Evolutionary conservation across 2,329 filamentous ascomycete genomes (phyloP).

Genomic region (Torrubiella hemipterigena): DNA sequence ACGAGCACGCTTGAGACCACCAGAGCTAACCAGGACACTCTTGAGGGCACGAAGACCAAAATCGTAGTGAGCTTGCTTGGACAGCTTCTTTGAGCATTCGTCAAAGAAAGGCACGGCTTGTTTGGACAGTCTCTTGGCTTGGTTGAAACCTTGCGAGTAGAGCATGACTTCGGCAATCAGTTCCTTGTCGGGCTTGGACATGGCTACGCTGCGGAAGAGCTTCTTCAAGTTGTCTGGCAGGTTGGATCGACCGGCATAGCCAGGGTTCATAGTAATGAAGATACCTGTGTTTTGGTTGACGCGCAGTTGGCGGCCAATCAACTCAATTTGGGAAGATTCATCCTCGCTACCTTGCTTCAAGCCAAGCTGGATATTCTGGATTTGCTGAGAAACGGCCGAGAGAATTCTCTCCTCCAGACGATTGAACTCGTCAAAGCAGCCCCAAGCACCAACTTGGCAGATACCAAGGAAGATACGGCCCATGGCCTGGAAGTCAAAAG

Average conservation of each 20-base stretch:
- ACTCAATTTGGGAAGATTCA: constrained; percentile 78
- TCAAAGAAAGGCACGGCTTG: constrained; percentile 99
- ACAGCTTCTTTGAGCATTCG: constrained; percentile 66
- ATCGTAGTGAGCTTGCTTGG: constrained; percentile 97
- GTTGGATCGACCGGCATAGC: constrained; percentile 95
- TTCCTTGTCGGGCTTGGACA: constrained; percentile 99
- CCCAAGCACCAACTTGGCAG: constrained; percentile 97
- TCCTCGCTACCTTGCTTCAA: constrained; percentile 76
- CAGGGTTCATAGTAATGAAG: constrained; percentile 99
- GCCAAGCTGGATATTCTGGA: constrained; percentile 97
- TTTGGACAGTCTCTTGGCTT: constrained; percentile 85
- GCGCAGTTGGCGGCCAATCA: constrained; percentile 79
- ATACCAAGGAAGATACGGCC: constrained; percentile 98
- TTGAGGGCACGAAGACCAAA: constrained; percentile 96
- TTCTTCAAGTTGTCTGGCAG: constrained; percentile 99
- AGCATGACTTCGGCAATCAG: constrained; percentile 99
- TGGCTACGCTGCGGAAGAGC: constrained; percentile 95
- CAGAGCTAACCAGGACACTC: constrained; percentile 96
- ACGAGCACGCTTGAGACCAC: constrained; percentile 81
- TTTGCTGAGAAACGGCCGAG: constrained; percentile 96
- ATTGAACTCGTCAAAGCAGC: constrained; percentile 99
- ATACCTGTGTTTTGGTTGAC: constrained; percentile 94
- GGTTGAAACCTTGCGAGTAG: constrained; percentile 97
- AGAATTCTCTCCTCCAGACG: constrained; percentile 94
- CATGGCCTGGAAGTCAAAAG: constrained; percentile 99